Conservation (phyloP, 257 asterid genomes). For the Nicotiana benthamiana region DNA sequence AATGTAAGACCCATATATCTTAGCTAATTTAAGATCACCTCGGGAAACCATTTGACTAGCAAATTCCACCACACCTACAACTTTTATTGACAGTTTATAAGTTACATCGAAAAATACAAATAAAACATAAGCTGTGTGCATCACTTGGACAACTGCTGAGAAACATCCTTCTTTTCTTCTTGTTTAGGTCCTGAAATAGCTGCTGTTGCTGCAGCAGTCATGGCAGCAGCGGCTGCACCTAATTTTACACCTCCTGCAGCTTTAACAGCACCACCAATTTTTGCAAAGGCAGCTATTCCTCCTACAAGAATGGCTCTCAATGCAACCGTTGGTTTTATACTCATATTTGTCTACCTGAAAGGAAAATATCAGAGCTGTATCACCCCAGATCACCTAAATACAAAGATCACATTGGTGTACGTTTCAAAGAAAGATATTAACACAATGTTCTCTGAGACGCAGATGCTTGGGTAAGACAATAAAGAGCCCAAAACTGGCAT, state of each 20-base stretch:
- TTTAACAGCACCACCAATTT: conserved; percentile 69
- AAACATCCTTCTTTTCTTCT: conserved; percentile 35
- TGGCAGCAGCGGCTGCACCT: conserved; percentile 80
- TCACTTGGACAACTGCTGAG: conserved; percentile 23
- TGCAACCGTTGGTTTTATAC: conserved; percentile 71
- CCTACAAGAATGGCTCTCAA: conserved; percentile 77
- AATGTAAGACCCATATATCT: background rate
- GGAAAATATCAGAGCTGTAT: background rate
- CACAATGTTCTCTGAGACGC: background rate
- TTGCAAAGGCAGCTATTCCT: conserved; percentile 83
- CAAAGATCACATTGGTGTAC: background rate
- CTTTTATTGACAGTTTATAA: background rate
- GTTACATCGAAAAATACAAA: background rate
- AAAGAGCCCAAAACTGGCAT: background rate
- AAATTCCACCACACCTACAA: background rate
- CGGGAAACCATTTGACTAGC: background rate
- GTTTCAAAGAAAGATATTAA: background rate
- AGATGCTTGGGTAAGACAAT: background rate
- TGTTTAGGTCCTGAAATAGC: conserved; percentile 61
- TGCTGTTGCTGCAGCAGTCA: conserved; percentile 92
- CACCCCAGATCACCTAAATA: background rate
- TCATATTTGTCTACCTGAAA: conserved; percentile 28
- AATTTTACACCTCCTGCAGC: conserved; percentile 88
- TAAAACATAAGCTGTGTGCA: background rate
- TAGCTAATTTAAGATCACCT: background rate